Percentiles rank a stretch among this genome's conserved stretches.
Evolutionary conservation across 2,329 filamentous ascomycete genomes (phyloP).

Genomic region (Pseudogymnoascus destructans): DNA sequence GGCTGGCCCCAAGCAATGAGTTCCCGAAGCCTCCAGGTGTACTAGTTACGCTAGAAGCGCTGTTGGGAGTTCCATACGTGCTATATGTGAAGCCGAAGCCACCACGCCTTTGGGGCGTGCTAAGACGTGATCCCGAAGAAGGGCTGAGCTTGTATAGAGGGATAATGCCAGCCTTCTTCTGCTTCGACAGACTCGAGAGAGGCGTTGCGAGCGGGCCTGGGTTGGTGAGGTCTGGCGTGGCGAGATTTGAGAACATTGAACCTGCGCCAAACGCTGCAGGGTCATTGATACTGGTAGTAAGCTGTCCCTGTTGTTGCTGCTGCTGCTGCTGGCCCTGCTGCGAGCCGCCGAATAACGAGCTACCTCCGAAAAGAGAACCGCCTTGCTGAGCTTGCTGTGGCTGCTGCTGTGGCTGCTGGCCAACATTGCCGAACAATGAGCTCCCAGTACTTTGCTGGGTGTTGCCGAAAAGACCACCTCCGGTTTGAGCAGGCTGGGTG

Average conservation of each 20-base stretch:
- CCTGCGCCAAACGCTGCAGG: constrained; percentile 82
- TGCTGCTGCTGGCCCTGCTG: constrained; percentile 36
- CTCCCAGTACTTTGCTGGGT: constrained; percentile 27
- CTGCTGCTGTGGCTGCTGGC: constrained; percentile 23
- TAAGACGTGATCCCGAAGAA: constrained; percentile 62
- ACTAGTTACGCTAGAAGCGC: constrained; percentile 50
- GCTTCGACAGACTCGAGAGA: constrained; percentile 57
- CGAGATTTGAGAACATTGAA: constrained; percentile 68
- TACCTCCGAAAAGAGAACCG: constrained; percentile 46
- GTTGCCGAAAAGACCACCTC: constrained; percentile 41
- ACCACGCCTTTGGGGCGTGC: constrained; percentile 72
- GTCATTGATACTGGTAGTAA: constrained; percentile 71
- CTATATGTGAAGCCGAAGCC: constrained; percentile 91
- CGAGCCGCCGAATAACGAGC: constrained; percentile 46
- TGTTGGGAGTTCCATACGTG: constrained; percentile 71
- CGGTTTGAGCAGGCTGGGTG: constrained; percentile 29
- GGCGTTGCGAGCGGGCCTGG: constrained; percentile 88
- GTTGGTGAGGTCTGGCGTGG: constrained; percentile 48
- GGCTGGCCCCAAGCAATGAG: constrained; percentile 51
- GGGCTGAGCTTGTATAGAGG: constrained; percentile 83
- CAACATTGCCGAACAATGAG: constrained; percentile 21
- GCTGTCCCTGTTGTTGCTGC: constrained; percentile 42
- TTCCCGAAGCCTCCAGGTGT: constrained; percentile 55
- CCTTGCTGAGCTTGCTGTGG: constrained; percentile 38
- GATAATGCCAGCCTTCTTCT: constrained; percentile 65